A percentile compares a stretch with the other conserved stretches of the same genome.
phyloP scores from a whole-genome alignment of 305 asterid genomes.

The Solanum chacoense region DNA sequence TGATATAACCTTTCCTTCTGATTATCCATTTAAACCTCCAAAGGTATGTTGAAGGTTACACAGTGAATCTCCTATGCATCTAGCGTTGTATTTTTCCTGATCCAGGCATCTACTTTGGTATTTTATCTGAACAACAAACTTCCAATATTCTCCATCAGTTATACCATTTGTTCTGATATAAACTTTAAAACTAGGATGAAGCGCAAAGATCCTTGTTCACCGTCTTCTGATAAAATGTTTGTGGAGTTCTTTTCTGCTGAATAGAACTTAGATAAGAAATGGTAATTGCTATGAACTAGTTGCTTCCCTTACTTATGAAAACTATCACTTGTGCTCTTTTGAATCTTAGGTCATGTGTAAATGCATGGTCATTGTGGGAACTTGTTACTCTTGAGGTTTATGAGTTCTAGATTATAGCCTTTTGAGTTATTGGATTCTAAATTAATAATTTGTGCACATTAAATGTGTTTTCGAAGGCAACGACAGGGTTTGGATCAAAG shows the following conservation, averaged over 20 bases:
- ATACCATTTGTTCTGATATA: not conserved
- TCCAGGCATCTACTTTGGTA: not conserved
- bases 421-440: not conserved
- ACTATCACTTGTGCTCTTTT: not conserved
- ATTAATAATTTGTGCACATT: not conserved
- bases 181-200: not conserved
- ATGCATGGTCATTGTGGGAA: not conserved
- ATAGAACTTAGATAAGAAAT: not conserved
- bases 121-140: not conserved
- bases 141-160: not conserved
- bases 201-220: not conserved
- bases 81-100: not conserved
- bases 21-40: slow-evolving; percentile 88
- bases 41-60: slow-evolving; percentile 42
- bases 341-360: not conserved
- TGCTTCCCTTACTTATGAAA: not conserved
- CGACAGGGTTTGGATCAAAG: not conserved
- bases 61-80: not conserved
- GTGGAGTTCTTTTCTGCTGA: not conserved
- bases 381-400: not conserved
- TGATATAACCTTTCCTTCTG: slow-evolving; percentile 73
- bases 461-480: not conserved
- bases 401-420: not conserved
- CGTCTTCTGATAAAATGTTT: not conserved
- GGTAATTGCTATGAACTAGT: not conserved